These are phyloP conservation scores for Mycena galopus DNA, from an alignment of 768 basidiomycete species.

Conservation along the genomic window DNA sequence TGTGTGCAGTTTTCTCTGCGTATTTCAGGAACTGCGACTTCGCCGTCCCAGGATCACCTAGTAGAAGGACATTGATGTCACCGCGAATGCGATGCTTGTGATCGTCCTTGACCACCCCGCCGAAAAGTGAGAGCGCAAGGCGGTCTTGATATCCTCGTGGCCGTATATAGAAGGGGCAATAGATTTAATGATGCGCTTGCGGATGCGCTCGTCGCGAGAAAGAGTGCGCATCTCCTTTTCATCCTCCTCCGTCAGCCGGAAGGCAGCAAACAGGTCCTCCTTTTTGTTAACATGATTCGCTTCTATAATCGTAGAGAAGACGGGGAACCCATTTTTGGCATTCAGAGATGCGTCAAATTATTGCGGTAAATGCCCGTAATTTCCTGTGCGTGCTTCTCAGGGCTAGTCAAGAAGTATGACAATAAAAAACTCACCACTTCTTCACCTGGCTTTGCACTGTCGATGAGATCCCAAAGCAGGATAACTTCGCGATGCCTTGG, in stretches of 20 bases:
- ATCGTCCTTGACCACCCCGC: slow-evolving; percentile 95
- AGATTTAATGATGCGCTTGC: slow-evolving; percentile 97
- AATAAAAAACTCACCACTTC: slow-evolving; percentile 79
- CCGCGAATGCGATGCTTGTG: slow-evolving; percentile 96
- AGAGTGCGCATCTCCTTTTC: slow-evolving; percentile 91
- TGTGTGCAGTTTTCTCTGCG: slow-evolving; percentile 97
- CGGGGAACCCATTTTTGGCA: slow-evolving; percentile 98
- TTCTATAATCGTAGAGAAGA: slow-evolving; percentile 98
- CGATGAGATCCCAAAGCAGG: slow-evolving; percentile 97
- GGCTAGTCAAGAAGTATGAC: not conserved
- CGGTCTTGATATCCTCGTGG: slow-evolving; percentile 99
- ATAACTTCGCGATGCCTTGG: slow-evolving; percentile 98
- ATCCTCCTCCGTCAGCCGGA: slow-evolving; percentile 96
- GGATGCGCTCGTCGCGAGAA: slow-evolving; percentile 92
- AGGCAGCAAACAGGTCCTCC: slow-evolving; percentile 98
- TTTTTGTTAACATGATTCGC: slow-evolving; percentile 99
- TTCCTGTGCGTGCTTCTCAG: slow-evolving; percentile 68
- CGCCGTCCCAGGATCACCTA: slow-evolving; percentile 98
- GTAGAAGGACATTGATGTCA: slow-evolving; percentile 95
- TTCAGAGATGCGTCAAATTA: slow-evolving; percentile 98
- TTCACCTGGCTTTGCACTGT: slow-evolving; percentile 97
- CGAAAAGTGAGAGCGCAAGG: slow-evolving; percentile 95
- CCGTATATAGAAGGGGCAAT: slow-evolving; percentile 99
- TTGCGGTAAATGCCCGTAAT: slow-evolving; percentile 98
- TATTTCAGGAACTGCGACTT: slow-evolving; percentile 99